Evolutionary conservation across 2,329 filamentous ascomycete genomes (phyloP).

Genomic region (Botrytis aclada): DNA sequence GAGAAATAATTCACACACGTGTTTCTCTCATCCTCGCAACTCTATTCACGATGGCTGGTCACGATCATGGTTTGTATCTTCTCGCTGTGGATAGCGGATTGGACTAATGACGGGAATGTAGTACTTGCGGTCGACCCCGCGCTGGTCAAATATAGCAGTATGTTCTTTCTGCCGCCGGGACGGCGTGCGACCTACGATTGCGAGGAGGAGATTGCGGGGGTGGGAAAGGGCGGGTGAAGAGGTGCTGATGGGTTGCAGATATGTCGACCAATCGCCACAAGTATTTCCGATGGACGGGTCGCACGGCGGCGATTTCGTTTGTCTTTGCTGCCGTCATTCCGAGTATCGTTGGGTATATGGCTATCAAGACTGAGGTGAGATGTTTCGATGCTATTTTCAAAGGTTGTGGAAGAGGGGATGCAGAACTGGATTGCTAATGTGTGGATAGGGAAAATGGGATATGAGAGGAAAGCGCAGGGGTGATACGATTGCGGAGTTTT

Average conservation of each 20-base stretch:
- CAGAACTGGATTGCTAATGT: constrained; percentile 26
- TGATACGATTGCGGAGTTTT: constrained; percentile 81
- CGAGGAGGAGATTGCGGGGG: not conserved
- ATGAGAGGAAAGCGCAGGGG: constrained; percentile 84
- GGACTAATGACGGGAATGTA: constrained; percentile 26
- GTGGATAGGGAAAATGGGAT: constrained; percentile 74
- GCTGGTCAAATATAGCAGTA: constrained; percentile 55
- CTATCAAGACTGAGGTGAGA: constrained; percentile 84
- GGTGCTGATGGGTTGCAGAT: constrained; percentile 43
- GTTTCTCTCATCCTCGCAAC: constrained; percentile 20
- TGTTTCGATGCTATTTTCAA: not conserved
- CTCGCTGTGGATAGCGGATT: not conserved
- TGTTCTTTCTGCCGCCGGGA: constrained; percentile 22
- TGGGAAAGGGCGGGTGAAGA: not conserved
- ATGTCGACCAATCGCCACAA: constrained; percentile 83
- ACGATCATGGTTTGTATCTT: constrained; percentile 43
- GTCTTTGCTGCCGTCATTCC: constrained; percentile 75
- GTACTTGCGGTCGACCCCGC: constrained; percentile 44
- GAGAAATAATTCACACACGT: constrained; percentile 14
- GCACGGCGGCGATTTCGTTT: constrained; percentile 77
- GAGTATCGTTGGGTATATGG: constrained; percentile 64
- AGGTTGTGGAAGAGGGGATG: not conserved
- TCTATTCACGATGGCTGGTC: constrained; percentile 47
- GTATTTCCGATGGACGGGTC: constrained; percentile 91
- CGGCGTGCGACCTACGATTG: not conserved